Conservation (phyloP, 495 filamentous ascomycete species). For the Aspergillus baeticus region DNA sequence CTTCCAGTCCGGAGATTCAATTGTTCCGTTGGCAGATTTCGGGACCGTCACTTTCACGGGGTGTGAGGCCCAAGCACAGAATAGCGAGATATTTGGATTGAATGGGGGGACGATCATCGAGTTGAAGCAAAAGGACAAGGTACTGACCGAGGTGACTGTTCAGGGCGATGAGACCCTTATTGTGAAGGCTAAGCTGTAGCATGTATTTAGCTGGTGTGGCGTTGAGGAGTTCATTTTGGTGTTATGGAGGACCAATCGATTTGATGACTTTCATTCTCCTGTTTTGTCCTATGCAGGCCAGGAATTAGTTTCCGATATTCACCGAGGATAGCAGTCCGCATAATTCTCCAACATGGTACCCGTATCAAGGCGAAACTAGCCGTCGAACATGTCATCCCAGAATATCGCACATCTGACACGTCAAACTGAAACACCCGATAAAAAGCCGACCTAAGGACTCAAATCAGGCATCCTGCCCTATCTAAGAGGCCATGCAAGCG, state of each 20-base stretch:
- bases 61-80: conserved; percentile 31
- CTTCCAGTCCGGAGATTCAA: conserved; percentile 43
- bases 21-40: conserved; percentile 57
- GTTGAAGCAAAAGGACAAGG: conserved; percentile 47
- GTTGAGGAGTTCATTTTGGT: neutral
- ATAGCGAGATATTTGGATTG: conserved; percentile 34
- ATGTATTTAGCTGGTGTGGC: neutral
- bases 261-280: neutral
- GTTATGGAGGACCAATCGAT: neutral
- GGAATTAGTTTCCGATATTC: no score
- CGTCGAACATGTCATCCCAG: no score
- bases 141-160: conserved; percentile 46
- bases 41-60: conserved; percentile 49
- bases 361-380: no score
- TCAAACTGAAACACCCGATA: no score
- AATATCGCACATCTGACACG: no score
- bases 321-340: no score
- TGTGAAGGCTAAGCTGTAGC: conserved; percentile 26
- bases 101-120: conserved; percentile 48
- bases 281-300: neutral
- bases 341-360: no score
- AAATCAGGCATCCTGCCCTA: no score
- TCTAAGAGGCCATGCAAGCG: neutral
- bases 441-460: no score
- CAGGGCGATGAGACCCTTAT: conserved; percentile 36